Evolutionary conservation across 2,329 filamentous ascomycete genomes (phyloP), one percentile per base, ranked within the genome.

Genomic region (Aspergillus sclerotialis): DNA sequence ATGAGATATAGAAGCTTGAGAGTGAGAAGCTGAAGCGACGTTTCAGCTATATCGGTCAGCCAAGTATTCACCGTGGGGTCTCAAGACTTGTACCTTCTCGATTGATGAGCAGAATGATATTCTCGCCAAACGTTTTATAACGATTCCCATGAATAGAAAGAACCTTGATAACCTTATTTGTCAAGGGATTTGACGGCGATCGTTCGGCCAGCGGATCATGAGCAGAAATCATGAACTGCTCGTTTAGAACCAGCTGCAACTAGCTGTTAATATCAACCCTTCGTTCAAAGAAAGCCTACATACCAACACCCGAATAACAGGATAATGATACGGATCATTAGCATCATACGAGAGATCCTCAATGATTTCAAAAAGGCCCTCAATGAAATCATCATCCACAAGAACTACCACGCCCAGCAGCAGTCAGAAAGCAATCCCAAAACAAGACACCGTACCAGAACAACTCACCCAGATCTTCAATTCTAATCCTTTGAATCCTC

Each of bases 111-210:
- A 98, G 70, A 44, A 98, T 98, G 40, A 98, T 84, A 49, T 96
- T 98, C 66, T 95, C 90, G 33, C 92, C 92, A 67, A 98, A 98
- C 0, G 90, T 95, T 55, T 90, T 89, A 59, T 88, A 96, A 1
- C 72, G 72, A 31, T 79, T 76, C 3, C 90, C 90, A 52, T 92
- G 75, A 15, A 84, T 71, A 34, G 87, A 90, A 28, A 98, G 72
- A 25, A 89, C 74, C 59, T 96, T 96, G 61, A 98, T 82, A 32
- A 98, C 87, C 46, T 89, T 81, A 55, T 98, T 98, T 4, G 92
- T 96, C 37, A 93, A 64, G 4, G 76, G 74, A 15, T 68, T 62
- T 7, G 67, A 58, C 37, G 36, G 43, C 8, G 54, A 47, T 28
- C 45, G 55, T 46, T 50, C 58, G 47, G 51, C 60, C 46, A 52